Evolutionary conservation across 139 green algal genomes (phyloP).

Genomic region (Chlorella sp.): DNA sequence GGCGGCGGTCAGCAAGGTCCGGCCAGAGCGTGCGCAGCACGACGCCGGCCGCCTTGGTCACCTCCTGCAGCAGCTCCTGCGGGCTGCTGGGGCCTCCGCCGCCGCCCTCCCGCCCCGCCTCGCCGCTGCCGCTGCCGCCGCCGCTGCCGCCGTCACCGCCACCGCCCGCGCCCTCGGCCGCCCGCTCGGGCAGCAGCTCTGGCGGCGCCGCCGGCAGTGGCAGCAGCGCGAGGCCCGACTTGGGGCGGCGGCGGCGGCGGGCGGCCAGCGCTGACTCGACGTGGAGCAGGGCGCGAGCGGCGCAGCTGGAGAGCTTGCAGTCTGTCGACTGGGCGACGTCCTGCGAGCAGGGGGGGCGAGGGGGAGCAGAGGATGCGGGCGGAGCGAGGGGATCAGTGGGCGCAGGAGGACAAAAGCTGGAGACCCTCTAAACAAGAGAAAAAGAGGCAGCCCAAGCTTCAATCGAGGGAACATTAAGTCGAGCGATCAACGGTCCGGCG

Average conservation of each 20-base stretch:
- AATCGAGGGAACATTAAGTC: too few species aligned
- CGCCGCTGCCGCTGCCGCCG: neutral
- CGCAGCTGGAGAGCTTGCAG: constrained; percentile 67
- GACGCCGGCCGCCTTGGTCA: constrained; percentile 13
- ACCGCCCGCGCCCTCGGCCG: neutral
- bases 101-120: neutral
- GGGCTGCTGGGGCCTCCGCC: too few species aligned
- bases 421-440: too few species aligned
- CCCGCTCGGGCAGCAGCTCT: constrained; percentile 14
- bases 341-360: too few species aligned
- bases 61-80: neutral
- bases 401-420: too few species aligned
- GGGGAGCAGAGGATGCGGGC: too few species aligned
- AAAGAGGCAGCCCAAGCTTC: too few species aligned
- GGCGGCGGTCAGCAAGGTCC: too few species aligned
- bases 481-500: too few species aligned
- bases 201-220: neutral
- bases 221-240: neutral
- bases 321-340: constrained; percentile 46
- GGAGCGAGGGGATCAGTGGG: too few species aligned
- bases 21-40: too few species aligned
- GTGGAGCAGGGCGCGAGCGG: constrained; percentile 66
- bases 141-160: neutral
- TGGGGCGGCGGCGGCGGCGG: too few species aligned
- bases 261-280: constrained; percentile 43